Base-by-base conservation (phyloP, 768 basidiomycete genomes). In the Saitozyma sp. region DNA sequence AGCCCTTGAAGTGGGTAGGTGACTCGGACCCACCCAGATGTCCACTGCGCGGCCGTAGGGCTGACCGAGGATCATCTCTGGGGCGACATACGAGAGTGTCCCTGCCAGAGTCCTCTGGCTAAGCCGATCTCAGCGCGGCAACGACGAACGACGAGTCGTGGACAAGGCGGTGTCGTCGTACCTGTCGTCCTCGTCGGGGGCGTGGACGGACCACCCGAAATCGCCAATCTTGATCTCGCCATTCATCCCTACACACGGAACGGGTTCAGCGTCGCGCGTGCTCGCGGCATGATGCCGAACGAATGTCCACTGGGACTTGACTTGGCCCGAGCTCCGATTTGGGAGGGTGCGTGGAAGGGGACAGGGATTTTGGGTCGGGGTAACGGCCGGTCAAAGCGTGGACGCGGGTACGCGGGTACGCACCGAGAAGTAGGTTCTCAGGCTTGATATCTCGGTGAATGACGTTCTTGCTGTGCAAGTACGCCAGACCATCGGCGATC, bases 401-500 rank as follows among this genome's bases (percentile, higher is more conserved):
- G 29, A 29, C 29, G 29, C 29, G 29, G 29, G 29, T 29, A 5
- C 29, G 29, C 29, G 20, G 10, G 46, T 39, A n/a, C 61, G 38
- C 86, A 10, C 94, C 94, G 8, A 98, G 81, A 37, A 99, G 84
- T 50, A 99, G 81, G 78, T 99, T 99, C 82, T 99, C 95, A 0
- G 96, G 96, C 80, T 99, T 99, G 82, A 99, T 98, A 73, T 99
- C 96, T 37, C 96, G 87, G 80, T 99, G 96, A 56, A 98, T 99
- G 73, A 99, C 91, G 73, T 98, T 91, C 74, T 98, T 97, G 51
- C 83, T 81, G 74, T 99, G 96, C 9, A 98, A 84, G 78, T 99
- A 98, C 13, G 83, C 83, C 54, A 99, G 82, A 6, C 94, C 96
- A 78, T 97, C 94, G 8, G 94, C 89, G 89, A 98, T 96, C 78